These are phyloP conservation scores for Lathyrus tuberosus DNA, from an alignment of 306 rosid species.

Conservation along the genomic window DNA sequence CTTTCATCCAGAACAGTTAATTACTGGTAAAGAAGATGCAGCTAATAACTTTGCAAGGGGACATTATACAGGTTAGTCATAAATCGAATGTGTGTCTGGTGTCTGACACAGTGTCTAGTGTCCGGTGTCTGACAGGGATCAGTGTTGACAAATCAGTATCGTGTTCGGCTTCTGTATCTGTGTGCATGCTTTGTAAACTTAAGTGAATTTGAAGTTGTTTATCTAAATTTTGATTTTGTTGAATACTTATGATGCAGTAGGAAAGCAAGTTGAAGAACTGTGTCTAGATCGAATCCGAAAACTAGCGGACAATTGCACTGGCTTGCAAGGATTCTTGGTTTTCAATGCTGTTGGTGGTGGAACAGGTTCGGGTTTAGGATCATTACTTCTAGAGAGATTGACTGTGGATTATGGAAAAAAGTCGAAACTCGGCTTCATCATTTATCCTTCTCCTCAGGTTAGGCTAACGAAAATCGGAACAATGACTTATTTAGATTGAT, in stretches of 20 bases:
- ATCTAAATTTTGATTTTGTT: background rate
- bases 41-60: slow-evolving; percentile 81
- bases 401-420: slow-evolving; percentile 74
- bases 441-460: slow-evolving; percentile 85
- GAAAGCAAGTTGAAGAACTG: slow-evolving; percentile 65
- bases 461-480: background rate
- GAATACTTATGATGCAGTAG: slow-evolving; percentile 51
- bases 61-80: slow-evolving; percentile 62
- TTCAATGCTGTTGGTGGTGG: slow-evolving; percentile 87
- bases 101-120: too few relatives aligned
- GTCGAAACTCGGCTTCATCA: slow-evolving; percentile 74
- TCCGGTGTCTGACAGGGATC: background rate
- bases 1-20: slow-evolving; percentile 73
- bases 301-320: slow-evolving; percentile 74
- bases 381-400: slow-evolving; percentile 70
- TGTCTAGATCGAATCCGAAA: slow-evolving; percentile 70
- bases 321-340: slow-evolving; percentile 78
- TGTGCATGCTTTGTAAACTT: background rate
- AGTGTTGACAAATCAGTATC: too few relatives aligned
- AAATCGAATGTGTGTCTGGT: background rate
- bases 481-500: background rate
- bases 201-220: background rate
- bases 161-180: background rate
- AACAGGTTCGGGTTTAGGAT: slow-evolving; percentile 82
- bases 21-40: slow-evolving; percentile 82